Percentiles rank a stretch among this genome's conserved stretches.
Conservation (phyloP, 805 yeast genomes). For the Ogataea degrootiae region DNA sequence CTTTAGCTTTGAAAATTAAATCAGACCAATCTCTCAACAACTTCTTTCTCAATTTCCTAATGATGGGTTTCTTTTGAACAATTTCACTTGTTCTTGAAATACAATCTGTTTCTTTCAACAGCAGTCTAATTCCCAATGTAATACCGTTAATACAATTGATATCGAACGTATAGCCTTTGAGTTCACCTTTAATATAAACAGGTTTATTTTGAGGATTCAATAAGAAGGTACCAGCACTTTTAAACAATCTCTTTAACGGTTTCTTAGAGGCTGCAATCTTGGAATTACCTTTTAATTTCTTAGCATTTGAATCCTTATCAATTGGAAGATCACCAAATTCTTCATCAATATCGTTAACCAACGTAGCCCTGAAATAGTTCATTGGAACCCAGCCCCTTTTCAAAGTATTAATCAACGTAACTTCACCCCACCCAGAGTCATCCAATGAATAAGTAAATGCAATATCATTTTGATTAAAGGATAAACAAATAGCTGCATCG, state of each 20-base stretch:
- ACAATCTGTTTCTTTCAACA: conserved; percentile 66
- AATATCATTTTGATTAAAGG: conserved; percentile 63
- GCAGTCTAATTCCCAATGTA: conserved; percentile 64
- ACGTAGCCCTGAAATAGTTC: conserved; percentile 58
- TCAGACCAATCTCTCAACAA: conserved; percentile 79
- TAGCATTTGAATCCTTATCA: conserved; percentile 1
- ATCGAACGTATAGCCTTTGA: conserved; percentile 47
- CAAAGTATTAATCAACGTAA: conserved; percentile 57
- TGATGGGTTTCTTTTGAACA: conserved; percentile 56
- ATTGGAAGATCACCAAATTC: conserved; percentile 3
- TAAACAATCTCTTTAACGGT: conserved; percentile 53
- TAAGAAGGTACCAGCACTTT: conserved; percentile 62
- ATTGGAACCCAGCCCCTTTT: conserved; percentile 84
- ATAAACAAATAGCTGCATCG: conserved; percentile 68
- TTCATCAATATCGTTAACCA: conserved; percentile 18
- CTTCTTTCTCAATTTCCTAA: conserved; percentile 61
- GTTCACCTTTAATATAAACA: conserved; percentile 28
- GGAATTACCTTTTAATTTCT: conserved; percentile 14
- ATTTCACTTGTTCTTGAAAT: conserved; percentile 68
- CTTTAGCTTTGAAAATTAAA: conserved; percentile 70
- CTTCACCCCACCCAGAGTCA: conserved; percentile 87
- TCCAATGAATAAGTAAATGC: conserved; percentile 78
- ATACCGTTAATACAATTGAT: conserved; percentile 56
- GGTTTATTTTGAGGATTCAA: conserved; percentile 56
- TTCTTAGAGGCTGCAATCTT: conserved; percentile 36